Evolutionary conservation across 768 basidiomycete species (phyloP).

Genomic region (Gautieria morchelliformis): DNA sequence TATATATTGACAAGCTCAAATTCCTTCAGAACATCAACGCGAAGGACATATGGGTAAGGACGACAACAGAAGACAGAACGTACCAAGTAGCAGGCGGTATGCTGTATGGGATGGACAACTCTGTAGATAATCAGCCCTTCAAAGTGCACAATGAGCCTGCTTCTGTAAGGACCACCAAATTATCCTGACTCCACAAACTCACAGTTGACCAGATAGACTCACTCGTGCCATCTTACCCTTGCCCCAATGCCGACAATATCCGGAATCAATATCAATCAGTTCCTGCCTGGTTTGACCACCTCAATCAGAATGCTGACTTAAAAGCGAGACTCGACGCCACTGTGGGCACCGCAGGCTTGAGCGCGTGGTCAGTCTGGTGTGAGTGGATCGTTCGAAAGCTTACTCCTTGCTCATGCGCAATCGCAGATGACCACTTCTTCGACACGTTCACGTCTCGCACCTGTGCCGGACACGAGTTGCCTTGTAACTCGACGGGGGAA

Average conservation of each 20-base stretch:
- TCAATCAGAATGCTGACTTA: conserved; percentile 26
- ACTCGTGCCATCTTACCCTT: conserved; percentile 34
- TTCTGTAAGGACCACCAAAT: conserved; percentile 21
- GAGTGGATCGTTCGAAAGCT: conserved; percentile 9
- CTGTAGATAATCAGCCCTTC: conserved; percentile 23
- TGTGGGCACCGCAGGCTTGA: conserved; percentile 31
- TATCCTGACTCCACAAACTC: neutral
- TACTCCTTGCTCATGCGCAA: neutral
- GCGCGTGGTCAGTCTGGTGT: conserved; percentile 42
- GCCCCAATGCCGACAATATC: conserved; percentile 31
- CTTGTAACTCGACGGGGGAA: conserved; percentile 32
- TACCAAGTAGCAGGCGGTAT: conserved; percentile 38
- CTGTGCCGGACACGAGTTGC: conserved; percentile 34
- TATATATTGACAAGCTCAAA: conserved; percentile 28
- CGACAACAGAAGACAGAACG: conserved; percentile 36
- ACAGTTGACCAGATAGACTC: conserved; percentile 32
- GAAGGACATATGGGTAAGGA: conserved; percentile 32
- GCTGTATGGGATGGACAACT: conserved; percentile 35
- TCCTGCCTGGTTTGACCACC: conserved; percentile 38
- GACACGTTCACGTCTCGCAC: conserved; percentile 42
- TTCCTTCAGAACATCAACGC: conserved; percentile 28
- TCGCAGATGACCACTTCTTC: conserved; percentile 39
- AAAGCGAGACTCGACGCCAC: conserved; percentile 28
- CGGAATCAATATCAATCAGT: conserved; percentile 34
- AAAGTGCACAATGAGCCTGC: conserved; percentile 33